These are phyloP conservation scores for Coccomyxa subellipsoidea DNA, from an alignment of 163 green algal genomes.

Conservation along the genomic window DNA sequence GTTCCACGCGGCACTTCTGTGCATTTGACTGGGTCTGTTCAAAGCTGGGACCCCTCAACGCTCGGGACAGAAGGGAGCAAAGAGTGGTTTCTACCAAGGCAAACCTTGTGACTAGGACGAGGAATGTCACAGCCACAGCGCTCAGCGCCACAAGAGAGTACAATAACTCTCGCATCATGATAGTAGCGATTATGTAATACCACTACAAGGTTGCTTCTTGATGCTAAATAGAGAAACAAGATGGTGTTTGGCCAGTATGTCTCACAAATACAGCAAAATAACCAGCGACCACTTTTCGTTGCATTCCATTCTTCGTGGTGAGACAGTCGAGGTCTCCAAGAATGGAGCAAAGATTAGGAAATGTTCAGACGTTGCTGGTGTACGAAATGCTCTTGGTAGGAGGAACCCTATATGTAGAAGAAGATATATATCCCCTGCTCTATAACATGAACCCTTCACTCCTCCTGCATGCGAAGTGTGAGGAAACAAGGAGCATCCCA, in stretches of 20 bases:
- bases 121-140: not conserved
- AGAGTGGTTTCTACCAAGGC: constrained; percentile 12
- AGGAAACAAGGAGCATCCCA: too few species aligned
- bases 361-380: too few species aligned
- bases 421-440: too few species aligned
- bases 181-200: not conserved
- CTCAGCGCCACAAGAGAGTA: not conserved
- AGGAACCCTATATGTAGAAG: too few species aligned
- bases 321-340: too few species aligned
- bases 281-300: not conserved
- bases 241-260: not conserved
- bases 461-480: too few species aligned
- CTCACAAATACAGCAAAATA: not conserved
- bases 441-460: too few species aligned
- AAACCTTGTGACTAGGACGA: constrained; percentile 5
- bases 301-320: not conserved
- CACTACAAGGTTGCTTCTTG: not conserved
- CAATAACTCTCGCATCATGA: not conserved
- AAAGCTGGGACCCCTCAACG: not conserved
- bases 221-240: not conserved
- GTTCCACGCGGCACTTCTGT: not conserved
- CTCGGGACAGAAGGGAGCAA: not conserved
- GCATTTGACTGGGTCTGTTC: not conserved
- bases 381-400: too few species aligned
- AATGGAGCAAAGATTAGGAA: too few species aligned